Percentiles rank a stretch among this genome's conserved stretches.
Evolutionary conservation across 768 basidiomycete species (phyloP).

Genomic region (Mycena albidolilacea): DNA sequence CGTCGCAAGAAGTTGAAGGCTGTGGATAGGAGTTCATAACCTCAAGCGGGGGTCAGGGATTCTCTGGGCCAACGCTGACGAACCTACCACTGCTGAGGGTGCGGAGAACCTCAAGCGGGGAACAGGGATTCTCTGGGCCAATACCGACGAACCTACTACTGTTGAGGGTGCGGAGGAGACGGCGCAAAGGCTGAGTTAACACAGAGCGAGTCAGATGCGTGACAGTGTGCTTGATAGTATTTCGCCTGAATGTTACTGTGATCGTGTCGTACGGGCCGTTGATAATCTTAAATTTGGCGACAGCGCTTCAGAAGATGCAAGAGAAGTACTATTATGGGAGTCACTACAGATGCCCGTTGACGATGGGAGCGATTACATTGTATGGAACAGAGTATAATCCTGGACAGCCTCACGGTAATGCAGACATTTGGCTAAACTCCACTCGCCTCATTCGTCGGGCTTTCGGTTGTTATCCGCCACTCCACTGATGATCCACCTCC

Average conservation of each 20-base stretch:
- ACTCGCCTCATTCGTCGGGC: slow-evolving; percentile 14
- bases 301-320: no score
- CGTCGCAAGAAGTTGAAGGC: slow-evolving; percentile 8
- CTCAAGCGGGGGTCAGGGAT: neutral
- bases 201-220: neutral
- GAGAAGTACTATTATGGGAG: no score
- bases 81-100: slow-evolving; percentile 1
- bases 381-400: slow-evolving; percentile 1
- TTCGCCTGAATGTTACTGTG: no score
- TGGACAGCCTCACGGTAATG: neutral
- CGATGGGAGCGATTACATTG: no score
- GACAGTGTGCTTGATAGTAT: neutral
- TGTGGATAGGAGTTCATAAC: neutral
- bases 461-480: slow-evolving; percentile 34
- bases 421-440: slow-evolving; percentile 2
- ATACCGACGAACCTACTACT: slow-evolving; percentile 8
- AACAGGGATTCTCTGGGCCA: slow-evolving; percentile 6
- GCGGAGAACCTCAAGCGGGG: slow-evolving; percentile 6
- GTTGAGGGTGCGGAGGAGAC: neutral
- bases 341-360: no score
- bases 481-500: slow-evolving; percentile 36
- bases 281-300: no score
- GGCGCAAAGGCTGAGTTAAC: neutral
- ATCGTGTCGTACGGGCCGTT: no score
- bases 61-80: neutral